Evolutionary conservation across 1,284 basidiomycete genomes (phyloP), one percentile per base, ranked within the genome.

Genomic region (Rhodofomes roseus): DNA sequence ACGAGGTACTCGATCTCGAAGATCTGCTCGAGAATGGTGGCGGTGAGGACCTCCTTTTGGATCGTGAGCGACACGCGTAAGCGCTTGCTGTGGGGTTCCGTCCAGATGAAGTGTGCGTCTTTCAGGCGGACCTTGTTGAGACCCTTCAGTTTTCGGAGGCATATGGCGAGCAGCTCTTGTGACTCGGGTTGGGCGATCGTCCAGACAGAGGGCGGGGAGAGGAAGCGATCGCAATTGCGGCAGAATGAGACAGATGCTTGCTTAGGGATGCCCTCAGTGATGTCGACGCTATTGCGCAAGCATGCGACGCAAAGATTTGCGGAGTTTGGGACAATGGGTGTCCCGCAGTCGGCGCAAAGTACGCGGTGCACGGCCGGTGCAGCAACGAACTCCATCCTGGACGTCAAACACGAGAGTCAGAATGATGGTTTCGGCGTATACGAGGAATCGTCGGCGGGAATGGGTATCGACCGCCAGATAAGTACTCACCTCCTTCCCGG

Each of bases 91-190:
- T 99, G 96, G 1, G 96, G 96, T 72, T 99, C 97, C 9, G 96
- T 99, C 96, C 97, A 99, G 71, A 99, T 95, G 74, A 99, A 99
- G 65, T 95, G 93, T 0, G 96, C 96, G 65, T 99, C 96, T 39
- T 97, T 97, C 46, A 99, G 78, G 36, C 96, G 91, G 56, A 99
- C 95, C 79, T 95, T 96, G 70, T 87, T 90, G 36, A 99, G 81
- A 25, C 96, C 93, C 68, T 97, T 96, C 70, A 98, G 87, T 75
- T 96, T 97, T 74, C 94, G 95, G 61, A 98, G 76, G 72, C 93
- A 95, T 56, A 95, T 86, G 1, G 93, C 89, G 46, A 99, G 82
- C 36, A 99, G 82, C 73, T 99, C 96, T 61, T 96, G 80, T 1
- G 93, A 96, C 79, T 99, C 96, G 1, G 93, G 93, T 63, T 87